phyloP scores from a whole-genome alignment of 2,329 filamentous ascomycete species.

The Trematosphaeria pertusa region DNA sequence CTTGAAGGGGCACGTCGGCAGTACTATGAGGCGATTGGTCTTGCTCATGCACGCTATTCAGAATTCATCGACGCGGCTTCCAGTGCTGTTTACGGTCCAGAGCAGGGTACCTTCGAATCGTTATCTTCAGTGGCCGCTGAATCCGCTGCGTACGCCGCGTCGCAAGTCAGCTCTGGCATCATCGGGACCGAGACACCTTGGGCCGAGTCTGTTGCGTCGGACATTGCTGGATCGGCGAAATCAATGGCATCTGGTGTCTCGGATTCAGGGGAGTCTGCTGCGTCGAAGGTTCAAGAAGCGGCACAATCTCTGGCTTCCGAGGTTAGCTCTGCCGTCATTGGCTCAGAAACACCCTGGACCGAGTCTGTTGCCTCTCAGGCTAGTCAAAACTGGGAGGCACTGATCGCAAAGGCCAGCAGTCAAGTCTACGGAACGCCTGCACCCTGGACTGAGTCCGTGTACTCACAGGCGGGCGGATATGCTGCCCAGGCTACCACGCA shows the following conservation, averaged over 20 bases:
- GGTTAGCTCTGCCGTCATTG: constrained; percentile 54
- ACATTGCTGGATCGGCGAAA: constrained; percentile 35
- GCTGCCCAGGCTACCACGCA: constrained; percentile 68
- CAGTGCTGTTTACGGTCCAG: constrained; percentile 66
- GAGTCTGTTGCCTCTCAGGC: constrained; percentile 64
- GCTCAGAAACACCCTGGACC: constrained; percentile 57
- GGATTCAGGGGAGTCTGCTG: constrained; percentile 41
- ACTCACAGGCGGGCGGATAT: constrained; percentile 63
- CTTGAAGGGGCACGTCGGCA: constrained; percentile 68
- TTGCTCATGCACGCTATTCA: constrained; percentile 80
- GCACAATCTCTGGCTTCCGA: constrained; percentile 55
- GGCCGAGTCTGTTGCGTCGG: constrained; percentile 60
- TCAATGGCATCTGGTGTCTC: constrained; percentile 50
- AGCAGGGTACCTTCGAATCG: constrained; percentile 43
- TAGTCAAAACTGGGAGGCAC: constrained; percentile 68
- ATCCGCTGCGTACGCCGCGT: constrained; percentile 49
- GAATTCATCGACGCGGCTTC: constrained; percentile 77
- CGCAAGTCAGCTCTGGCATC: constrained; percentile 51
- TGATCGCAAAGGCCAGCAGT: constrained; percentile 70
- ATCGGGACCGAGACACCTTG: constrained; percentile 54
- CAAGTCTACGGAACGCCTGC: constrained; percentile 73
- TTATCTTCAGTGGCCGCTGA: constrained; percentile 48
- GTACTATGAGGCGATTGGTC: constrained; percentile 79
- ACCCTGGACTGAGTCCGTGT: constrained; percentile 54
- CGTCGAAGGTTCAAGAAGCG: constrained; percentile 57